Base-by-base conservation (phyloP, 768 basidiomycete genomes). In the Saitozyma sp. region DNA sequence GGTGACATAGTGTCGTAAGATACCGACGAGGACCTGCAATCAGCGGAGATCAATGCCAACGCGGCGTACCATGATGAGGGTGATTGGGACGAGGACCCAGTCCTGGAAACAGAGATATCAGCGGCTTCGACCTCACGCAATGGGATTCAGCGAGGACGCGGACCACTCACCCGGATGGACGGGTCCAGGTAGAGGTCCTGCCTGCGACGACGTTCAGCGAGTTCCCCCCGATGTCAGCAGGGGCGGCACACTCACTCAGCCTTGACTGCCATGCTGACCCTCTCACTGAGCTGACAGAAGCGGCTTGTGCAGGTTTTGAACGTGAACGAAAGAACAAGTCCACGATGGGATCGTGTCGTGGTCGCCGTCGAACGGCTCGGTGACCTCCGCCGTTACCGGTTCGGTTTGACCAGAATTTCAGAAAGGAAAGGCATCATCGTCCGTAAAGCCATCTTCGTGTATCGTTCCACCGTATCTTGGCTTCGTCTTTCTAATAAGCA, bases 1-100 rank as follows among this genome's bases (percentile, higher is more conserved):
- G 9, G 93, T 88, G 13, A 98, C 88, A 80, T 97, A 95, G 78
- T 97, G 93, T 64, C 96, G 83, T 29, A 98, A 83, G 50, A 98
- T 84, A 37, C 96, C 95, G 46, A 96, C 92, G 52, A 96, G 83
- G 70, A 96, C 90, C 93, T 95, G 72, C 53, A n/a, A 51, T 60
- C 45, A 60, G 54, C 59, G 37, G 40, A 6, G 10, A 7, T 41
- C 37, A 49, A 14, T 4, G 3, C 38, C 10, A 29, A n/a, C 45
- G 17, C 20, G 17, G 49, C 69, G 71, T 66, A 91, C 94, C 93
- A 96, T 96, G 77, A 97, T 92, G 65, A 96, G 83, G 56, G 93
- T 97, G 81, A 97, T 96, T 57, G 94, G 94, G 81, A 97, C 92
- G 62, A 97, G 81, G 50, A 97, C 81, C 81, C 79, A 80, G 59